phyloP scores from a whole-genome alignment of 805 yeast species.

The Komagataella pastoris region DNA sequence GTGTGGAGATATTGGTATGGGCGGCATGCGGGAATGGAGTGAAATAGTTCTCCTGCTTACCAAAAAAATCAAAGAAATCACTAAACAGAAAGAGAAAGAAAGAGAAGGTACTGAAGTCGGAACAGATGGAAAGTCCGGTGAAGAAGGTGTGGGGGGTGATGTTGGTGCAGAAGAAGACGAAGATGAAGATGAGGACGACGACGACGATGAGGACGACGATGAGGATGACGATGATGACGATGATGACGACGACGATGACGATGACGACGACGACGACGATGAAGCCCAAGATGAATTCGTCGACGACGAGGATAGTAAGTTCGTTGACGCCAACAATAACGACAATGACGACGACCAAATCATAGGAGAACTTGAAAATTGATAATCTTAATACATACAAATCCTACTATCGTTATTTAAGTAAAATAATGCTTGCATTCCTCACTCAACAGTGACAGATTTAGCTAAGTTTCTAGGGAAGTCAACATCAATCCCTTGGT shows the following conservation, averaged over 20 bases:
- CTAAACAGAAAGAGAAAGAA: conserved; percentile 33
- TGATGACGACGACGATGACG: conserved; percentile 24
- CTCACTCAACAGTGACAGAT: conserved; percentile 89
- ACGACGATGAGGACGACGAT: conserved; percentile 31
- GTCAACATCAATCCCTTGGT: conserved; percentile 92
- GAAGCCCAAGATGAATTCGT: conserved; percentile 25
- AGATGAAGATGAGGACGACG: conserved; percentile 23
- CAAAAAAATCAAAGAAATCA: conserved; percentile 49
- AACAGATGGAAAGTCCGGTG: conserved; percentile 13
- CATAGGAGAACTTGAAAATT: not conserved
- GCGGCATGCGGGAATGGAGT: conserved; percentile 98
- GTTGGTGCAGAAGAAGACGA: conserved; percentile 38
- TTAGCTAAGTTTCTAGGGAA: conserved; percentile 98
- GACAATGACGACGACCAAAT: not conserved
- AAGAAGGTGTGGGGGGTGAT: conserved; percentile 22
- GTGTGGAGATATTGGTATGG: conserved; percentile 98
- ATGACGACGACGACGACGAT: conserved; percentile 24
- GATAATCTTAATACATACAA: not conserved
- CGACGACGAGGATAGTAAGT: conserved; percentile 16
- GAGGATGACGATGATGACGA: conserved; percentile 34
- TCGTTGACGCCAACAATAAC: not conserved
- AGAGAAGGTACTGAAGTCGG: conserved; percentile 25
- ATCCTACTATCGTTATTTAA: not conserved
- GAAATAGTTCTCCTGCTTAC: conserved; percentile 84
- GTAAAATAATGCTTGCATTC: not conserved